A percentile compares a stretch with the other conserved stretches of the same genome.
phyloP scores from a whole-genome alignment of 2,329 filamentous ascomycete genomes.

The Cucurbitaria berberidis region DNA sequence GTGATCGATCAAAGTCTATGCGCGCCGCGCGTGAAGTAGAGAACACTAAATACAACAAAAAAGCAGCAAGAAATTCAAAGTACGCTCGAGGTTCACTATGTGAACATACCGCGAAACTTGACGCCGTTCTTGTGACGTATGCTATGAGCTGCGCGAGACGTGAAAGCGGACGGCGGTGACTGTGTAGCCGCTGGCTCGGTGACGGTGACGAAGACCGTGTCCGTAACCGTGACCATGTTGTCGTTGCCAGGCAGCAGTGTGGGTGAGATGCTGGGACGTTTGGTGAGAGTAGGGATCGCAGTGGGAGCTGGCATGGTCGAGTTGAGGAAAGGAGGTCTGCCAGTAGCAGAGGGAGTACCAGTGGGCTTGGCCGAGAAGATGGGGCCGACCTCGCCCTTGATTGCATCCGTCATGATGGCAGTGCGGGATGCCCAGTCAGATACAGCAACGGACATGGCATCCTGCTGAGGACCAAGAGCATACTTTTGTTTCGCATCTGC shows the following conservation, averaged over 20 bases:
- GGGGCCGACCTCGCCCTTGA: conserved; percentile 38
- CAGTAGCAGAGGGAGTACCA: conserved; percentile 11
- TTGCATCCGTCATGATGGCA: conserved; percentile 42
- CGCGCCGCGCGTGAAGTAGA: neutral
- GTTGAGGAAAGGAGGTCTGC: conserved; percentile 1
- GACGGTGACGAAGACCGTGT: conserved; percentile 36
- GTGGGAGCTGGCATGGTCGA: conserved; percentile 12
- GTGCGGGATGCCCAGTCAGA: conserved; percentile 49
- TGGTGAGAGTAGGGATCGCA: conserved; percentile 23
- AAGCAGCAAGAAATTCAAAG: neutral
- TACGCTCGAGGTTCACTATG: neutral
- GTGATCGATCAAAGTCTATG: conserved; percentile 1
- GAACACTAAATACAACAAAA: neutral
- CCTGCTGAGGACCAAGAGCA: conserved; percentile 47
- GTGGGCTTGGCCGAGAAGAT: conserved; percentile 24
- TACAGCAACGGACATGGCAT: conserved; percentile 51
- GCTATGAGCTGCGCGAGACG: conserved; percentile 5
- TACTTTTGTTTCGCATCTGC: conserved; percentile 21
- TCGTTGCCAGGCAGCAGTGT: conserved; percentile 8
- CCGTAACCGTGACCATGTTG: conserved; percentile 31
- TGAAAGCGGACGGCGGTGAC: conserved; percentile 5
- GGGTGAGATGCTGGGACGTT: conserved; percentile 19
- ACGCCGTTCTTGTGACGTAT: conserved; percentile 23
- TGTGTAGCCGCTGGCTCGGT: conserved; percentile 21
- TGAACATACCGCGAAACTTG: conserved; percentile 32